Conservation (phyloP, 768 basidiomycete species). For the Mycena venus region DNA sequence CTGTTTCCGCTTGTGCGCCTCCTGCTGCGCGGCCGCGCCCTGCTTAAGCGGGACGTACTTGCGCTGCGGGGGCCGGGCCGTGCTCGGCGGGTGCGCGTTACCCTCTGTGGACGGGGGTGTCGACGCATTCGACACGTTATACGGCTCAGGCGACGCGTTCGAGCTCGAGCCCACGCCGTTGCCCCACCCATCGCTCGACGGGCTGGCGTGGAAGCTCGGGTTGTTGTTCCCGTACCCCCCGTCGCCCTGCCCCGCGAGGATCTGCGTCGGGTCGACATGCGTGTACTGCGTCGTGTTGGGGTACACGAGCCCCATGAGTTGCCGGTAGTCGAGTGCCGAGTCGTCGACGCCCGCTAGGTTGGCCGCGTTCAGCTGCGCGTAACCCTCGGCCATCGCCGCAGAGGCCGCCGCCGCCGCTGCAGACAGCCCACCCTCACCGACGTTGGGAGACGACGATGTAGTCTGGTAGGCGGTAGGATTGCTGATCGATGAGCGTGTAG, state of each 20-base stretch:
- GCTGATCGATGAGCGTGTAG: conserved; percentile 39
- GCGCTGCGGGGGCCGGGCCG: conserved; percentile 48
- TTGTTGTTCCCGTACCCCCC: too few species aligned
- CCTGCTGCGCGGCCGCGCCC: conserved; percentile 55
- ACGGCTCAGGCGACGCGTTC: conserved; percentile 82
- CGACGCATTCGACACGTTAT: conserved; percentile 76
- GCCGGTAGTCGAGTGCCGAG: conserved; percentile 69
- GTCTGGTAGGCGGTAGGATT: conserved; percentile 38
- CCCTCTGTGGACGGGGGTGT: conserved; percentile 80
- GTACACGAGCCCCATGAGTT: conserved; percentile 77
- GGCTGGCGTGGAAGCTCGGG: conserved; percentile 76
- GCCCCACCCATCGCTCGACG: conserved; percentile 87
- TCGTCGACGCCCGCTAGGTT: conserved; percentile 69
- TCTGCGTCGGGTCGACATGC: conserved; percentile 94
- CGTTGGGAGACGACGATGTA: conserved; percentile 42
- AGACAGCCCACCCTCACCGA: conserved; percentile 66
- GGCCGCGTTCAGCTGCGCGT: conserved; percentile 74
- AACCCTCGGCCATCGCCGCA: conserved; percentile 79
- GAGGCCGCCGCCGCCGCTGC: conserved; percentile 75
- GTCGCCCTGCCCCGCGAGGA: conserved; percentile 58
- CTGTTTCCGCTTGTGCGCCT: conserved; percentile 66
- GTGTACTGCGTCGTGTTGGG: conserved; percentile 73
- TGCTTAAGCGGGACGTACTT: conserved; percentile 80
- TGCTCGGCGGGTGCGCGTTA: conserved; percentile 36
- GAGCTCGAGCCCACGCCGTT: conserved; percentile 77